Evolutionary conservation across 2,329 filamentous ascomycete genomes (phyloP).

Genomic region (Grosmannia serpens): DNA sequence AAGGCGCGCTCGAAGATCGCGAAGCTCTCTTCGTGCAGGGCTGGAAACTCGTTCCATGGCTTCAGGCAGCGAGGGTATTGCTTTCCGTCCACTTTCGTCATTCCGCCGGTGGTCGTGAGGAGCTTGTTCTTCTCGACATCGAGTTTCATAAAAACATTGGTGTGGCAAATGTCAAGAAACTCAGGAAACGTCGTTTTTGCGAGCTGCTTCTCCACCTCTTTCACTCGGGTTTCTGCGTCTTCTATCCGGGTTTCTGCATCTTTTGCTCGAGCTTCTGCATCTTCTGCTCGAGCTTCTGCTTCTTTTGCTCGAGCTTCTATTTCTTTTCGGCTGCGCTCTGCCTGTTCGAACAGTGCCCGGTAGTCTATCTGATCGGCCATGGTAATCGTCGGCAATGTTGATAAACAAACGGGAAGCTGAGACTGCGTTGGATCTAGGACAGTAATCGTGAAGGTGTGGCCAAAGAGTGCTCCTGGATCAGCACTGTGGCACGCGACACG

Average conservation of each 20-base stretch:
- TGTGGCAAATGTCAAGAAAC: slow-evolving; percentile 2
- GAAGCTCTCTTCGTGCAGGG: not conserved
- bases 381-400: too few relatives aligned
- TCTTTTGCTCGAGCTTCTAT: not conserved
- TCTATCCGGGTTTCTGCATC: not conserved
- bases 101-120: not conserved
- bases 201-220: not conserved
- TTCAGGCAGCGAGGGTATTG: slow-evolving; percentile 1
- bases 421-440: too few relatives aligned
- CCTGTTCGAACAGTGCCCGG: not conserved
- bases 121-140: not conserved
- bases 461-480: too few relatives aligned
- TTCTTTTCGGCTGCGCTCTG: not conserved
- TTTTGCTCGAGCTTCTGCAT: not conserved
- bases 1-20: not conserved
- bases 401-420: too few relatives aligned
- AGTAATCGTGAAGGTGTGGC: too few relatives aligned
- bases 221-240: not conserved
- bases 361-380: not conserved
- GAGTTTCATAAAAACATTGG: not conserved
- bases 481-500: too few relatives aligned
- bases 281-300: not conserved
- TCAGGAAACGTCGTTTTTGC: not conserved
- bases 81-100: slow-evolving; percentile 4
- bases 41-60: slow-evolving; percentile 1